Percentiles rank a stretch among this genome's conserved stretches.
Evolutionary conservation across 2,329 filamentous ascomycete genomes (phyloP).

Genomic region (Penicillium sp.): DNA sequence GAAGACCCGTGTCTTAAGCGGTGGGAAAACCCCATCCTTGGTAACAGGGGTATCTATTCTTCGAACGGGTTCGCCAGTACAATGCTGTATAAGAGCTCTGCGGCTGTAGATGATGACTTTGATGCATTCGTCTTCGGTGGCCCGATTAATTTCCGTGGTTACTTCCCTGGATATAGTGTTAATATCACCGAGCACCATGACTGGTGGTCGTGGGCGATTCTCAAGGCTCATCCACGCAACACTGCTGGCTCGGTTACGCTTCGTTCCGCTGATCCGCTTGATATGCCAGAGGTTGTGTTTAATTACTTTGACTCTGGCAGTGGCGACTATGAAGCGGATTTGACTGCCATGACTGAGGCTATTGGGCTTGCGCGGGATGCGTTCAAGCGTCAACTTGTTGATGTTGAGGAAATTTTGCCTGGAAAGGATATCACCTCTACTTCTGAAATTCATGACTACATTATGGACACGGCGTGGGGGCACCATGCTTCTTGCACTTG

Average conservation of each 20-base stretch:
- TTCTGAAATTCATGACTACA: slow-evolving; percentile 48
- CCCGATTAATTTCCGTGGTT: slow-evolving; percentile 58
- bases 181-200: slow-evolving; percentile 42
- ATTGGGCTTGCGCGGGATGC: slow-evolving; percentile 50
- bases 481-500: slow-evolving; percentile 60
- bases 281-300: slow-evolving; percentile 63
- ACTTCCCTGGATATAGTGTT: slow-evolving; percentile 46
- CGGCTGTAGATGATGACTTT: slow-evolving; percentile 45
- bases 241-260: slow-evolving; percentile 62
- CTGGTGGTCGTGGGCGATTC: slow-evolving; percentile 48
- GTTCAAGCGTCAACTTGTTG: slow-evolving; percentile 39
- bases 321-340: slow-evolving; percentile 13
- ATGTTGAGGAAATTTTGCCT: slow-evolving; percentile 46
- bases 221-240: slow-evolving; percentile 67
- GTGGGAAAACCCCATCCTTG: slow-evolving; percentile 43
- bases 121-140: slow-evolving; percentile 59
- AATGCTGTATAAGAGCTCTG: slow-evolving; percentile 39
- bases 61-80: slow-evolving; percentile 58
- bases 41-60: slow-evolving; percentile 43
- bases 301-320: slow-evolving; percentile 54
- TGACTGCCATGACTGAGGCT: slow-evolving; percentile 14
- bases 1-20: slow-evolving; percentile 46
- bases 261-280: slow-evolving; percentile 61
- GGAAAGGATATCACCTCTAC: slow-evolving; percentile 43
- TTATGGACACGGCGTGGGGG: slow-evolving; percentile 54